Evolutionary conservation across 2,329 filamentous ascomycete genomes (phyloP), one percentile per base, ranked within the genome.

Genomic region (Salinomyces thailandicus): DNA sequence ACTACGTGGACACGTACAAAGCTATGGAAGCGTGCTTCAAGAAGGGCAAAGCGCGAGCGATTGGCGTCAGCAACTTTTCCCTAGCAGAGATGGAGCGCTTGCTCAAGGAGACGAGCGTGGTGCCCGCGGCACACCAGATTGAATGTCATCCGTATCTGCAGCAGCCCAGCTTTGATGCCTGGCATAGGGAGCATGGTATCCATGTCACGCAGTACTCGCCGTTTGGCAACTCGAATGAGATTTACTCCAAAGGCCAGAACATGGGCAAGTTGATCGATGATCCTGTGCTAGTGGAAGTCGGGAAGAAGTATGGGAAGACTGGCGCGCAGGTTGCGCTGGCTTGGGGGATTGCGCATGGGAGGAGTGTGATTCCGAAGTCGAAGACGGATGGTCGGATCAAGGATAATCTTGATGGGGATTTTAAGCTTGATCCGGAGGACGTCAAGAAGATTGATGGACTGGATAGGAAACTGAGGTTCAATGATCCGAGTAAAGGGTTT

Each of bases 391-490:
- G 31, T 20, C 44, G 57, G 3, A 59, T 58, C 39, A 47, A 52
- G 41, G 44, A 47, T 35, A 60, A 62, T 33, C 39, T 62, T 34
- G 52, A 56, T 36, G 58, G 54, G 7, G 72, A 76, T 50, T 81
- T 82, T 54, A 68, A 71, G 50, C 62, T 82, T 17, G 65, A 67
- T 1, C 47, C 53, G 0, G 70, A 71, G 34, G 77, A 82, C 48
- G 57, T 80, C 48, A 57, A 69, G 50, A 71, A 68, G 58, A 71
- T 77, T 35, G 60, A 65, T 26, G 49, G 43, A 0, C 61, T 79
- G 14, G 73, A 80, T 51, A 75, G 70, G 59, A 77, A 77, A 57
- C 31, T 76, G 45, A 61, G 76, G 28, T 78, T 79, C 51, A 79
- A 78, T 38, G 74, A 79, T 51, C 67, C 73, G 4, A 71, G 64